A percentile compares a stretch with the other conserved stretches of the same genome.
phyloP scores from a whole-genome alignment of 2,329 filamentous ascomycete genomes.

The Herpotrichia juniperi region DNA sequence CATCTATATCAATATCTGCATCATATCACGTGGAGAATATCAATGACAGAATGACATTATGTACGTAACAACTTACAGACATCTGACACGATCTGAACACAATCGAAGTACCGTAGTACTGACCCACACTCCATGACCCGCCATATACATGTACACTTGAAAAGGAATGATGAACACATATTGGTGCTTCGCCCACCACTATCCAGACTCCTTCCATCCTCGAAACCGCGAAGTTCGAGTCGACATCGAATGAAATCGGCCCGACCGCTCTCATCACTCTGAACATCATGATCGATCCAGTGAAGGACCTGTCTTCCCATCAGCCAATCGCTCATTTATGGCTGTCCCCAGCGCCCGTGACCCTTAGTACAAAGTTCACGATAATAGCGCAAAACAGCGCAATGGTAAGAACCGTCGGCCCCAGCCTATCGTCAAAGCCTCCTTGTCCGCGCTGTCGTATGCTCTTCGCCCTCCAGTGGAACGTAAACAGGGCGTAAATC shows the following conservation, averaged over 20 bases:
- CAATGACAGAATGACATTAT: no score
- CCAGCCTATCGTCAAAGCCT: constrained; percentile 95
- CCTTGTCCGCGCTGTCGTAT: constrained; percentile 91
- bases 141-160: background rate
- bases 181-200: background rate
- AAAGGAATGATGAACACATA: background rate
- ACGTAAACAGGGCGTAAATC: constrained; percentile 92
- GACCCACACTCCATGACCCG: background rate
- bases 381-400: constrained; percentile 87
- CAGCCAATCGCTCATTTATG: constrained; percentile 7
- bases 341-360: constrained; percentile 28
- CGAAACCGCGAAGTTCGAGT: background rate
- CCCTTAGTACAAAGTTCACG: constrained; percentile 84
- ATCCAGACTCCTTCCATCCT: background rate
- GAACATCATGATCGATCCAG: no score
- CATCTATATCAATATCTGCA: no score
- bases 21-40: no score
- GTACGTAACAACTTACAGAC: no score
- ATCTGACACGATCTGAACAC: no score
- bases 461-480: constrained; percentile 95
- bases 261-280: no score
- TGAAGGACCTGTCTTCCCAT: background rate
- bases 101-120: background rate
- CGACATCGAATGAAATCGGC: no score
- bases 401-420: constrained; percentile 87